Percentiles rank a stretch among this genome's conserved stretches.
These are phyloP conservation scores for Acanthamoeba sp. DNA, from an alignment of 208 protist genomes.

Conservation along the genomic window DNA sequence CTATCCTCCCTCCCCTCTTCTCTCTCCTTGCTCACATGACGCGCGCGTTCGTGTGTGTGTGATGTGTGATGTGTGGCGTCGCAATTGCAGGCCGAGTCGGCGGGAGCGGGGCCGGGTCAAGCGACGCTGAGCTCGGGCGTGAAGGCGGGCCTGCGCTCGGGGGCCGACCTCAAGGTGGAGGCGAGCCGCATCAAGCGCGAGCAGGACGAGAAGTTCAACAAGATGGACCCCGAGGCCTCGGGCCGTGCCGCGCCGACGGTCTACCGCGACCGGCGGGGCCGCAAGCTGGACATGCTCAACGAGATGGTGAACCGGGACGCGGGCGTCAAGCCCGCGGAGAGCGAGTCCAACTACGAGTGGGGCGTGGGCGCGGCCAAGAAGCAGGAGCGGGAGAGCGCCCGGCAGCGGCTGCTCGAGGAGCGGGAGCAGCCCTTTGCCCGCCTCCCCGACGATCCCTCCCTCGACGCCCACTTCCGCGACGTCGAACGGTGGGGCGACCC, in stretches of 20 bases:
- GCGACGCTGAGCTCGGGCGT: conserved; percentile 45
- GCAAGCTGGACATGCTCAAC: conserved; percentile 76
- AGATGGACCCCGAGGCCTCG: conserved; percentile 66
- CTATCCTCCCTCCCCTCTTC: not conserved
- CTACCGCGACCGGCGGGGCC: conserved; percentile 78
- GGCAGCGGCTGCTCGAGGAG: conserved; percentile 10
- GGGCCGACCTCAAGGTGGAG: conserved; percentile 3
- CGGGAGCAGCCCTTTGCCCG: conserved; percentile 75
- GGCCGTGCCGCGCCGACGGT: conserved; percentile 78
- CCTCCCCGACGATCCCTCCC: conserved; percentile 76
- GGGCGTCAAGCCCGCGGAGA: not conserved
- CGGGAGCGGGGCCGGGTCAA: not conserved
- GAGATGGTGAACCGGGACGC: conserved; percentile 51
- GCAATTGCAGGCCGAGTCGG: not conserved
- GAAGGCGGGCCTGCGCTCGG: conserved; percentile 50
- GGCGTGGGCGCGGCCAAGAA: conserved; percentile 74
- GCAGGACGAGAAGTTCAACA: conserved; percentile 66
- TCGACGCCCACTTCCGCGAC: conserved; percentile 70
- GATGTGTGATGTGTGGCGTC: not conserved
- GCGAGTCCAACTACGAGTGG: conserved; percentile 69
- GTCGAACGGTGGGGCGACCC: conserved; percentile 84
- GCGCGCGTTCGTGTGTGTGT: not conserved
- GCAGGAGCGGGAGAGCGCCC: conserved; percentile 11
- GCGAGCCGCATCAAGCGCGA: conserved; percentile 40
- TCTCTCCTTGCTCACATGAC: not conserved